Base-by-base conservation (phyloP, 2,329 filamentous ascomycete species). In the Acephala macrosclerotiorum region DNA sequence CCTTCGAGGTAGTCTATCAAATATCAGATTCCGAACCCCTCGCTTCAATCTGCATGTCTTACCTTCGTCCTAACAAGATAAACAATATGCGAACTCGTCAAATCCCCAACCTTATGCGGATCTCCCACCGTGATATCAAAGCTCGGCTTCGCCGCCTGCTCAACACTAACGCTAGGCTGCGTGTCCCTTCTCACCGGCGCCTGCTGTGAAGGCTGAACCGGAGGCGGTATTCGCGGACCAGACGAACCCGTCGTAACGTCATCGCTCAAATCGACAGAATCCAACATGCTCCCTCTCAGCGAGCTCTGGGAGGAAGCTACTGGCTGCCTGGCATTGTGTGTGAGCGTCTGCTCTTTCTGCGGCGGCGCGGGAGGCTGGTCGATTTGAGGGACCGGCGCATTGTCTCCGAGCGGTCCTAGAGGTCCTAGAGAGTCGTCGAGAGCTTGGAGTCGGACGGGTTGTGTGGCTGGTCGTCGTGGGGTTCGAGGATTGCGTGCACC, bases 11-110 rank as follows among this genome's bases (percentile, higher is more conserved):
- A 14, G 96, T 99, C 92, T 96, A 71, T 58, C 3, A 16, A 25
- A 6, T 36, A 61, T 72, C 61, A 76, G 74, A 61, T 63, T 20
- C 22, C 53, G 9, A 49, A n/a, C 18, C 16, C n/a, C 25, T n/a
- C 20, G 29, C 29, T 49, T 45, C 40, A 20, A 5, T 11, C 16
- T n/a, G 16, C 14, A n/a, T 25, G 33, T 65, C 78, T 67, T 84
- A 96, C 93, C 88, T 91, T 96, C 65, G 96, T 99, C 75, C 92
- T 87, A 70, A 99, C 96, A 74, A 93, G 93, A 80, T 99, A 99
- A 57, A 98, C 96, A 70, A 97, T 99, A 79, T 99, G 96, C 69
- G 94, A 97, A 79, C 92, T 97, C 9, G 96, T 97, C 77, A 98
- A 80, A 79, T 98, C 96, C 66, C 96, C 96, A 71, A 99, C 95